These are phyloP conservation scores for Blastobotrys mokoenaii DNA, from an alignment of 805 yeast species.

Conservation along the genomic window DNA sequence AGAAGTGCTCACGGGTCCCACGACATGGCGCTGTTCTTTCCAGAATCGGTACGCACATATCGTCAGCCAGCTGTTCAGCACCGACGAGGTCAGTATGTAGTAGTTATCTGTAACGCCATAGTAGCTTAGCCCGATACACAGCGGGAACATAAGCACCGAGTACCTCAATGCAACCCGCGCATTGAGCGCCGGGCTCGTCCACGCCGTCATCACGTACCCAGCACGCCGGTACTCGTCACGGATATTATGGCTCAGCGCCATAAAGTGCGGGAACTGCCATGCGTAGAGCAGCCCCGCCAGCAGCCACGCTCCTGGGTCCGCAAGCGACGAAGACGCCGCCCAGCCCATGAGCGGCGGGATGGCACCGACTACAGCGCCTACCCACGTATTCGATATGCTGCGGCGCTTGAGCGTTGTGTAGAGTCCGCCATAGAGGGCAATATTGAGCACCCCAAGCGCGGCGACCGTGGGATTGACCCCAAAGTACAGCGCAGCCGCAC, in stretches of 20 bases:
- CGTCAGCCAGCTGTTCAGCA: slow-evolving; percentile 81
- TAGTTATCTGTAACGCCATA: slow-evolving; percentile 75
- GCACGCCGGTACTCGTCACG: slow-evolving; percentile 84
- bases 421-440: slow-evolving; percentile 76
- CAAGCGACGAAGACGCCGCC: slow-evolving; percentile 77
- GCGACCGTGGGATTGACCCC: slow-evolving; percentile 90
- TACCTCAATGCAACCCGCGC: slow-evolving; percentile 91
- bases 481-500: slow-evolving; percentile 54
- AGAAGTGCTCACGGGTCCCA: slow-evolving; percentile 8
- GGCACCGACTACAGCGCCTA: slow-evolving; percentile 98
- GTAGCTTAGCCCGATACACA: slow-evolving; percentile 75
- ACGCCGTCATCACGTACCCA: slow-evolving; percentile 97
- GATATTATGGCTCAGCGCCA: slow-evolving; percentile 80
- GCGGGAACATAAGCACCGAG: slow-evolving; percentile 86
- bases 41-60: slow-evolving; percentile 76
- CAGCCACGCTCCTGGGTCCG: slow-evolving; percentile 93
- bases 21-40: slow-evolving; percentile 57
- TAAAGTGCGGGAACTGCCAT: slow-evolving; percentile 99
- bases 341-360: slow-evolving; percentile 99
- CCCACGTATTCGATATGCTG: slow-evolving; percentile 90
- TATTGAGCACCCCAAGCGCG: slow-evolving; percentile 67
- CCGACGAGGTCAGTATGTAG: slow-evolving; percentile 71
- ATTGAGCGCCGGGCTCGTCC: slow-evolving; percentile 81
- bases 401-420: slow-evolving; percentile 85
- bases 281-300: slow-evolving; percentile 83